Evolutionary conservation across 768 basidiomycete species (phyloP).

Genomic region (Filobasidium wieringae): DNA sequence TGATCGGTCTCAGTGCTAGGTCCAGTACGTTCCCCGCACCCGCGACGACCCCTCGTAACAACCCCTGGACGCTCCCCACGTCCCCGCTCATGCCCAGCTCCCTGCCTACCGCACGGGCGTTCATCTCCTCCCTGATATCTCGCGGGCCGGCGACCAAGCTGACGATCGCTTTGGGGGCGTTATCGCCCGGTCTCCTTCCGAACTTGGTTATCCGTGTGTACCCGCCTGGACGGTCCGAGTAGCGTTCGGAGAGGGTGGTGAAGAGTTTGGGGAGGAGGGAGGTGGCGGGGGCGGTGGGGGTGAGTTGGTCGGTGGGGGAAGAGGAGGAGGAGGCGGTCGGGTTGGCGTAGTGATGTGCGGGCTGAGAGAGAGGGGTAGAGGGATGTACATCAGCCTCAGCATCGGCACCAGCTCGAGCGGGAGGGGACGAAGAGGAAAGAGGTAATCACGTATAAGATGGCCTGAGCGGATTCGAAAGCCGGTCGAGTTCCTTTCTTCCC

Average conservation of each 20-base stretch:
- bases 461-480: slow-evolving; percentile 58
- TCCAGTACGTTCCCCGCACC: slow-evolving; percentile 10
- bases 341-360: slow-evolving; percentile 12
- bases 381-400: neutral
- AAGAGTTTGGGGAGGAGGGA: slow-evolving; percentile 65
- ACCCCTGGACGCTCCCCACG: neutral
- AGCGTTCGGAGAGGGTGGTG: slow-evolving; percentile 63
- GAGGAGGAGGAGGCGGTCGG: neutral
- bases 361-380: slow-evolving; percentile 12
- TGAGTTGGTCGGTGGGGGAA: slow-evolving; percentile 2
- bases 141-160: slow-evolving; percentile 89
- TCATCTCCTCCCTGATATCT: slow-evolving; percentile 79
- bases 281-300: slow-evolving; percentile 36
- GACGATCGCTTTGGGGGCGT: slow-evolving; percentile 80
- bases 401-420: neutral
- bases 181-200: slow-evolving; percentile 81
- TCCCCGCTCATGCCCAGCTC: slow-evolving; percentile 45
- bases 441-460: slow-evolving; percentile 54
- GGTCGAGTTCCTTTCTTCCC: slow-evolving; percentile 71
- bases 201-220: slow-evolving; percentile 90
- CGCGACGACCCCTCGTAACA: neutral
- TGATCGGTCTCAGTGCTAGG: slow-evolving; percentile 20
- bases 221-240: slow-evolving; percentile 70
- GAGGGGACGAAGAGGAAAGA: neutral
- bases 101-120: slow-evolving; percentile 74